phyloP scores from a whole-genome alignment of 768 basidiomycete species.

The Amanita rimosa region DNA sequence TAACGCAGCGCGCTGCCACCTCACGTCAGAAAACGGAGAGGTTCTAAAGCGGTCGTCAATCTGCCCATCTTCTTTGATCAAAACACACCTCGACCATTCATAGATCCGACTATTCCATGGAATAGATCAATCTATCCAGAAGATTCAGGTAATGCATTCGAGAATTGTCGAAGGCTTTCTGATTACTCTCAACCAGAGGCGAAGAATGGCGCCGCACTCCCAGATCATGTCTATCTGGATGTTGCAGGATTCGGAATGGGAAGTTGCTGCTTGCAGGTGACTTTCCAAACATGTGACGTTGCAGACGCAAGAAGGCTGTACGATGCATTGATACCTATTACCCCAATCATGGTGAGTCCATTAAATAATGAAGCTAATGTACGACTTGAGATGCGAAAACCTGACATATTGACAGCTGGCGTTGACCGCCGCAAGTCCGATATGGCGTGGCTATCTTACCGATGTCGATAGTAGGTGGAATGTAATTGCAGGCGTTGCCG shows the following conservation, averaged over 20 bases:
- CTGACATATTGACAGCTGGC: constrained; percentile 72
- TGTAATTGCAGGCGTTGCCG: constrained; percentile 96
- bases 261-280: constrained; percentile 93
- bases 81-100: constrained; percentile 79
- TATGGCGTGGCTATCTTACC: constrained; percentile 89
- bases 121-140: constrained; percentile 75
- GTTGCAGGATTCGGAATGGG: constrained; percentile 99
- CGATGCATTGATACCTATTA: constrained; percentile 90
- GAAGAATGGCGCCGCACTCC: constrained; percentile 76
- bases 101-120: constrained; percentile 90
- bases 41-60: constrained; percentile 92
- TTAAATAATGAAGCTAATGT: neutral
- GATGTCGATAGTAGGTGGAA: constrained; percentile 99
- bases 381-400: constrained; percentile 1
- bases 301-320: constrained; percentile 88
- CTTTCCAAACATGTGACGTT: constrained; percentile 95
- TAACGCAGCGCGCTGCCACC: constrained; percentile 80
- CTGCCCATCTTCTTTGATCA: constrained; percentile 86
- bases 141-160: constrained; percentile 51
- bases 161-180: neutral
- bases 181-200: constrained; percentile 45
- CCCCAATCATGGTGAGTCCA: constrained; percentile 78
- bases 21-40: constrained; percentile 84
- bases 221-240: constrained; percentile 93
- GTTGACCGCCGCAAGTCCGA: constrained; percentile 86